Evolutionary conservation across 2,329 filamentous ascomycete species (phyloP).

Genomic region (Botrytis hyacinthi): DNA sequence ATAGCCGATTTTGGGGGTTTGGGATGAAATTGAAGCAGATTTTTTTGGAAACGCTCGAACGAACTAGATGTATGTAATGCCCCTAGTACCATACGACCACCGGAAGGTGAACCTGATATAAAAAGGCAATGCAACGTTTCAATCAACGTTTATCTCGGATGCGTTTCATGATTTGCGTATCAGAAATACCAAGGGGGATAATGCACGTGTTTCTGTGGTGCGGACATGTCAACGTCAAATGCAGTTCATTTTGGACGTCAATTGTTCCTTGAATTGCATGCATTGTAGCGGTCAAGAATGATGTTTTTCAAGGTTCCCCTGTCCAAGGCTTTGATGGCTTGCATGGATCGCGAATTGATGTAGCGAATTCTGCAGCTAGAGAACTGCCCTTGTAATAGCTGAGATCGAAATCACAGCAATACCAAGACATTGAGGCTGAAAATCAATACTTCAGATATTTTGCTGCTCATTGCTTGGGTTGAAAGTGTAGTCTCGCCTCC

Average conservation of each 20-base stretch:
- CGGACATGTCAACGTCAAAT: slow-evolving; percentile 16
- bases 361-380: slow-evolving; percentile 16
- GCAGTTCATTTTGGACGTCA: background rate
- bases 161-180: slow-evolving; percentile 1
- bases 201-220: slow-evolving; percentile 13
- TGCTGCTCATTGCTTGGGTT: background rate
- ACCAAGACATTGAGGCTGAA: slow-evolving; percentile 18
- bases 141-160: slow-evolving; percentile 8
- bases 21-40: background rate
- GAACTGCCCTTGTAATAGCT: slow-evolving; percentile 16
- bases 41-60: background rate
- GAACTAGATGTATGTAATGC: background rate
- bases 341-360: slow-evolving; percentile 10
- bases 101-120: background rate
- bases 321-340: slow-evolving; percentile 1
- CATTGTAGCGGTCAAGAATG: slow-evolving; percentile 14
- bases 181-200: background rate
- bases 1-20: background rate
- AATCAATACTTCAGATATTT: slow-evolving; percentile 7
- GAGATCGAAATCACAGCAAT: background rate
- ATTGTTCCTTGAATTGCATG: background rate
- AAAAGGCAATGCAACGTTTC: slow-evolving; percentile 10
- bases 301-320: background rate
- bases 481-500: slow-evolving; percentile 35
- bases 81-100: background rate